Percentiles rank a stretch among this genome's conserved stretches.
phyloP scores from a whole-genome alignment of 2,329 filamentous ascomycete genomes.

The Blastomyces emzantsi region DNA sequence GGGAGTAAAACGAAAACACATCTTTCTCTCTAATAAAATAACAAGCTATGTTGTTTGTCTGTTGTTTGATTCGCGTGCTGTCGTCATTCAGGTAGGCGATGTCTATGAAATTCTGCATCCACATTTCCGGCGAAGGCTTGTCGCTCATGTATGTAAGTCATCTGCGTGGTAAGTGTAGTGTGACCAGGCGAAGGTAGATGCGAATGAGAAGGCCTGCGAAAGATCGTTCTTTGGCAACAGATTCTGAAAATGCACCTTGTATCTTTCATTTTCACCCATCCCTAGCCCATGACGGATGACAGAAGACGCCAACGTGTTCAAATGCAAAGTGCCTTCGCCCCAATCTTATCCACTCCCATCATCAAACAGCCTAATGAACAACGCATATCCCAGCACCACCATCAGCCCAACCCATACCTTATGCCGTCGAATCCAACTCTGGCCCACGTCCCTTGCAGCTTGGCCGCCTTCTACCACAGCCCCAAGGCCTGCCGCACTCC shows the following conservation, averaged over 20 bases:
- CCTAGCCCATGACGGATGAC: neutral
- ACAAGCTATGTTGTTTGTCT: neutral
- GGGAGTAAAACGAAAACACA: neutral
- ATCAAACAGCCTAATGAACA: conserved; percentile 66
- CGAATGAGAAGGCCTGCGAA: neutral
- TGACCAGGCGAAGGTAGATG: neutral
- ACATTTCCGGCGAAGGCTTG: neutral
- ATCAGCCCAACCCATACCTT: conserved; percentile 64
- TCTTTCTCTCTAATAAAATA: neutral
- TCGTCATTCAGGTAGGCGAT: neutral
- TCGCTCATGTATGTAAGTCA: neutral
- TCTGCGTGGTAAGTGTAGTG: neutral
- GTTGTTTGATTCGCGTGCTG: neutral
- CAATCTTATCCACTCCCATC: conserved; percentile 11
- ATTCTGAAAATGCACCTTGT: neutral
- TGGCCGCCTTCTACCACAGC: conserved; percentile 70
- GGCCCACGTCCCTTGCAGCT: conserved; percentile 65
- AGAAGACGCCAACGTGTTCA: neutral
- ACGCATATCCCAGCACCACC: conserved; percentile 69
- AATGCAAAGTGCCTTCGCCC: neutral
- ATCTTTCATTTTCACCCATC: neutral
- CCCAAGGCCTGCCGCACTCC: conserved; percentile 46
- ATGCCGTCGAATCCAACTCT: conserved; percentile 73
- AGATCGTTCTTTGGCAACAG: neutral
- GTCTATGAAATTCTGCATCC: neutral